Evolutionary conservation across 495 filamentous ascomycete species (phyloP), one percentile per base, ranked within the genome.

Genomic region (Penicillium antarcticum): DNA sequence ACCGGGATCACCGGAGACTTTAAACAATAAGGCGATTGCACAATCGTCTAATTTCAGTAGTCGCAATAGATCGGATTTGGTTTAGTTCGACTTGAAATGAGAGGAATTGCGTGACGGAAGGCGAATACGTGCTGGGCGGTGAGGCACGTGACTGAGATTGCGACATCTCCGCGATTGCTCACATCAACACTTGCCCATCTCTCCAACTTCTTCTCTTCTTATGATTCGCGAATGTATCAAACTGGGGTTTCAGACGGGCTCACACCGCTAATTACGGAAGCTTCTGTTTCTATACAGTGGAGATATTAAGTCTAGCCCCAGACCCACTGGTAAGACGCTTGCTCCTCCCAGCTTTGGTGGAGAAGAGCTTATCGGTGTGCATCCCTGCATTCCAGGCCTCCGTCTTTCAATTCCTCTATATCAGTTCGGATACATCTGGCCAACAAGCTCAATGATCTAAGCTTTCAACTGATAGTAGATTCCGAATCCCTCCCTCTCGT

Each of bases 121-220:
- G 44, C 44, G 18, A 36, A 46, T 46, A 24, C 44, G 32, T 36
- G 44, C 34, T 46, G 19, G 44, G 44, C 39, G 39, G 31, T 51
- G 26, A 23, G 14, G 0, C 50, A 53, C 42, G 50, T 53, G 50
- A 47, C 26, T n/a, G 8, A 7, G 12, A 52, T 52, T 21, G 42
- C 50, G 50, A 42, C 41, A 52, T 52, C 49, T 44, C 49, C 41
- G 24, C 34, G 8, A 14, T 16, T 2, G 21, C 14, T 16, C 50
- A 40, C 42, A 31, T 37, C 50, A 39, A 14, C 42, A 18, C 17
- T 37, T 41, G 39, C 39, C n/a, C 14, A 11, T n/a, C 35, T 29
- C 24, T 38, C n/a, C 14, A 12, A 24, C 47, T 40, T 36, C 40
- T 29, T 10, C 32, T 38, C 40, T 37, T 29, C n/a, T 32, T 12